Evolutionary conservation across 352 stramenopile genomes (phyloP), one percentile per base, ranked within the genome.

Genomic region (Phytopythium sindhum): DNA sequence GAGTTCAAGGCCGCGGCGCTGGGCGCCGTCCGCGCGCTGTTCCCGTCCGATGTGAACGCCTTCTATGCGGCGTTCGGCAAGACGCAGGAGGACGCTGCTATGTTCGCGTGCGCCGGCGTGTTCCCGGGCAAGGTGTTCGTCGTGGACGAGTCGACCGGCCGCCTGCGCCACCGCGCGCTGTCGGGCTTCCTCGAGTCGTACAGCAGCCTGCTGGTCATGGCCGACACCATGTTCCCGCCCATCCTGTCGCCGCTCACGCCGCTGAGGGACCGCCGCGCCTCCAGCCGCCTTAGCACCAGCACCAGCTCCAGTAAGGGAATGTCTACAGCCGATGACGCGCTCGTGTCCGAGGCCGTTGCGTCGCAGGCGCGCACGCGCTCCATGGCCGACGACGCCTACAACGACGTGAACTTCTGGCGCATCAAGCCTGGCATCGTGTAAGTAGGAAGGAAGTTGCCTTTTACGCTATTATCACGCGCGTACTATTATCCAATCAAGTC

Each of bases 351-450:
- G 39, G 69, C 81, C 0, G 71, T 88, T 48, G 80, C 74, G 2
- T 82, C 70, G 0, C 75, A 81, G 52, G 75, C 76, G 8, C 74
- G 73, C 15, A 75, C 81, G 45, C 75, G 80, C 29, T 86, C 68
- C 52, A 72, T 91, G 66, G 73, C 69, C 12, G 86, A 95, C 59
- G 86, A 95, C 60, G 85, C 84, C 24, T 95, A 89, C 73, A 95
- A 95, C 64, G 86, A 95, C 60, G 68, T 91, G 31, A 95, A 95
- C 65, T 95, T 91, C 48, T 95, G 86, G 86, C 72, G 81, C 47
- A 88, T 95, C 52, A 68, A 80, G 26, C 86, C 86, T 23, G 77
- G 78, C 23, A 64, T 35, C 4, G 54, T 66, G 14, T 59, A 59
- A 29, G 10, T 19, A 2, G 21, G 21, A 3, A 48, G n/a, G 28